phyloP scores from a whole-genome alignment of 805 yeast genomes.

The Clavispora carvajalis region DNA sequence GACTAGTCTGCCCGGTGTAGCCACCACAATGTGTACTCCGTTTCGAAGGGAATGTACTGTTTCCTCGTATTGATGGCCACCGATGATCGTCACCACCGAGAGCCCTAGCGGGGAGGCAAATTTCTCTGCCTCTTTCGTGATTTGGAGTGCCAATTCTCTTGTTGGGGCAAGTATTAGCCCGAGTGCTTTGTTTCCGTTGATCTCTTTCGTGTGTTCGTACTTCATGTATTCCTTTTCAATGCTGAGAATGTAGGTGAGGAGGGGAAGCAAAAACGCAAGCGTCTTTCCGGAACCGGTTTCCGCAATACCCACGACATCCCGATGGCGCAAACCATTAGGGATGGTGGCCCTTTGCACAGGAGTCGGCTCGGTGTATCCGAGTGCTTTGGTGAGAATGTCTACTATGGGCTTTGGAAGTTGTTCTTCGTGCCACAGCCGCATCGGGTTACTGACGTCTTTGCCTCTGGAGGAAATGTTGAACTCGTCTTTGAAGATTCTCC shows the following conservation, averaged over 20 bases:
- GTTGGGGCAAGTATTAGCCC: conserved; percentile 85
- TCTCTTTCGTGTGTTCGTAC: conserved; percentile 40
- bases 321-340: conserved; percentile 55
- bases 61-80: conserved; percentile 83
- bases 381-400: conserved; percentile 27
- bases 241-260: conserved; percentile 46
- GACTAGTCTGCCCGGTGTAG: conserved; percentile 89
- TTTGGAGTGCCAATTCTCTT: conserved; percentile 89
- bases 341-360: conserved; percentile 89
- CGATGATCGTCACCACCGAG: conserved; percentile 65
- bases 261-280: conserved; percentile 72
- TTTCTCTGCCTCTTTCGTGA: conserved; percentile 58
- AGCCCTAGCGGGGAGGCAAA: conserved; percentile 39
- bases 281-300: conserved; percentile 98
- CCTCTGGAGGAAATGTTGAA: conserved; percentile 58
- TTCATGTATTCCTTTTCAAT: conserved; percentile 30
- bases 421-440: conserved; percentile 68
- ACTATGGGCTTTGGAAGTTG: conserved; percentile 32
- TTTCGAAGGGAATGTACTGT: conserved; percentile 53
- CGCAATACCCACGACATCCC: conserved; percentile 85
- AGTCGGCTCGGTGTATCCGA: conserved; percentile 65
- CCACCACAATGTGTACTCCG: conserved; percentile 78
- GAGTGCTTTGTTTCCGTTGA: conserved; percentile 59
- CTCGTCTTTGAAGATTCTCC: conserved; percentile 84
- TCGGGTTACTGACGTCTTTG: conserved; percentile 45